Conservation (phyloP, 352 stramenopile genomes). For the Pythium aquatile region DNA sequence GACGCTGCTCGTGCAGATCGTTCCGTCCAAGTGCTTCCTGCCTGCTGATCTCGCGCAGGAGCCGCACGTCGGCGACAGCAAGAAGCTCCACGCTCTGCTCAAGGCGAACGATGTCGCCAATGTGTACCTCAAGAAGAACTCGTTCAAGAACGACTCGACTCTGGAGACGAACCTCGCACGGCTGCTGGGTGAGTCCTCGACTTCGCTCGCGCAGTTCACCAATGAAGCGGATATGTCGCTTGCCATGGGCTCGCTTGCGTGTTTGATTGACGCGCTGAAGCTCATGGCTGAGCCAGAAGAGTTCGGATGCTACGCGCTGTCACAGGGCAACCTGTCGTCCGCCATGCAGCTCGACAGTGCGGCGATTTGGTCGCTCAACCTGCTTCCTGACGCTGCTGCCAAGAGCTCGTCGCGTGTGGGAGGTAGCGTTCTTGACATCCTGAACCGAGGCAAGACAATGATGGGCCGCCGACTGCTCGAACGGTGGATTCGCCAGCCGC, state of each 20-base stretch:
- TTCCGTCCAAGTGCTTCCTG: conserved; percentile 73
- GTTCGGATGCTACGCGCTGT: conserved; percentile 76
- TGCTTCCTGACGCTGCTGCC: conserved; percentile 79
- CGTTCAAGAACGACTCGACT: conserved; percentile 48
- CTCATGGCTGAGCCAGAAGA: conserved; percentile 64
- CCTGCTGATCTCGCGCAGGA: conserved; percentile 53
- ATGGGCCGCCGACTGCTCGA: conserved; percentile 94
- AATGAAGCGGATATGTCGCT: conserved; percentile 67
- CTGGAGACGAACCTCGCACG: conserved; percentile 68
- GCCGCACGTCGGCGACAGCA: conserved; percentile 66
- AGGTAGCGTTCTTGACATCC: conserved; percentile 91
- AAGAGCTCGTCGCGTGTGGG: conserved; percentile 44
- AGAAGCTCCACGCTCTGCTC: conserved; percentile 78
- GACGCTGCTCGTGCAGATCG: conserved; percentile 80
- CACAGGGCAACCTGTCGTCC: conserved; percentile 68
- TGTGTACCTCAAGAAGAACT: conserved; percentile 72
- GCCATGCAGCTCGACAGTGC: conserved; percentile 92
- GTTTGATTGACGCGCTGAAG: conserved; percentile 64
- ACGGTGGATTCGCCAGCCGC: conserved; percentile 96
- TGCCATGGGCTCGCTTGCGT: conserved; percentile 62
- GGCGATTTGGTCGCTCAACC: conserved; percentile 90
- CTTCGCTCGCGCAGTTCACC: conserved; percentile 60
- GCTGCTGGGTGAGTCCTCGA: conserved; percentile 41
- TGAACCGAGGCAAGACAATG: conserved; percentile 93
- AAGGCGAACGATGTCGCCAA: conserved; percentile 55